These are phyloP conservation scores for Aureobasidium sp. DNA, from an alignment of 2,329 filamentous ascomycete species.

Conservation along the genomic window DNA sequence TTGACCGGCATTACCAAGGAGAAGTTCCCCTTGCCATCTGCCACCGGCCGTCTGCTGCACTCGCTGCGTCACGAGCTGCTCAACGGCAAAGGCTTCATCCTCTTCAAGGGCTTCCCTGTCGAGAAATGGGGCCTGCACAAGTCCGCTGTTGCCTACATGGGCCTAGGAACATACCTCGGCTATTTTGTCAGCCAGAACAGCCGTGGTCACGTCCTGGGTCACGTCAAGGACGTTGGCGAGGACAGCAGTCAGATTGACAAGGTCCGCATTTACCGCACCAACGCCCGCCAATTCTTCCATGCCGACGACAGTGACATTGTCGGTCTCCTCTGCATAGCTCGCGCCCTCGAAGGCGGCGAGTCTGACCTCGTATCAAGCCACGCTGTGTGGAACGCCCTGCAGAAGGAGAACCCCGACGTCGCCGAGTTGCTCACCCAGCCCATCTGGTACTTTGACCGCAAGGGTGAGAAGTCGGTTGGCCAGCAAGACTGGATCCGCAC, in stretches of 20 bases:
- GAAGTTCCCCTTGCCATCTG: conserved; percentile 54
- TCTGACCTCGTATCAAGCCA: conserved; percentile 74
- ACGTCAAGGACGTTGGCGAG: conserved; percentile 82
- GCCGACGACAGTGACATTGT: conserved; percentile 78
- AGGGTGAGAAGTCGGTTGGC: conserved; percentile 70
- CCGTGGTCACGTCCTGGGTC: conserved; percentile 73
- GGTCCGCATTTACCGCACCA: conserved; percentile 85
- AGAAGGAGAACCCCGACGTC: conserved; percentile 68
- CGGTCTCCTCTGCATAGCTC: conserved; percentile 72
- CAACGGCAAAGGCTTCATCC: conserved; percentile 80
- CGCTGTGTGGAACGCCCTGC: conserved; percentile 73
- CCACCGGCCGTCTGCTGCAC: conserved; percentile 47
- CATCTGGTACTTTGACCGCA: conserved; percentile 88
- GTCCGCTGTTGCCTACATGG: conserved; percentile 84
- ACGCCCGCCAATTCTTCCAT: conserved; percentile 80
- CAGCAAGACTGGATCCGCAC: conserved; percentile 69
- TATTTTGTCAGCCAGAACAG: conserved; percentile 86
- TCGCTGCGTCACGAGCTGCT: conserved; percentile 60
- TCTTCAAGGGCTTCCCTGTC: conserved; percentile 82
- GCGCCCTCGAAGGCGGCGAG: conserved; percentile 74
- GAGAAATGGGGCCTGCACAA: conserved; percentile 69
- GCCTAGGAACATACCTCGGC: conserved; percentile 69
- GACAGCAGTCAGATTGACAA: conserved; percentile 75
- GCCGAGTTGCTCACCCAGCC: conserved; percentile 67
- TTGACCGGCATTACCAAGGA: conserved; percentile 64